Percentiles rank a stretch among this genome's conserved stretches.
These are phyloP conservation scores for Yamadazyma trypodendri DNA, from an alignment of 1,139 yeast species.

Conservation along the genomic window DNA sequence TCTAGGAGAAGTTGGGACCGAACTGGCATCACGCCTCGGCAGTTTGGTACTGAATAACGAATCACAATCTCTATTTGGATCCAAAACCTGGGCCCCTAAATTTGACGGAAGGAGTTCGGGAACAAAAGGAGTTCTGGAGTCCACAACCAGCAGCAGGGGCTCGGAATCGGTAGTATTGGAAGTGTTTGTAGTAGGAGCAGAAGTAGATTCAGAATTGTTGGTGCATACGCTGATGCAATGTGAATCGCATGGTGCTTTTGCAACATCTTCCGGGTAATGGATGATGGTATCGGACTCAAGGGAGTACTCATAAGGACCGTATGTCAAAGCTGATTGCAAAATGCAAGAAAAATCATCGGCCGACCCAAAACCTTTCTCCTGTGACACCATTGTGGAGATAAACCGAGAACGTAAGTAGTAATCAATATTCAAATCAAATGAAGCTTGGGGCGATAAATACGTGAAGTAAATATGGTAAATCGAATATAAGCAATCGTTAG, in stretches of 20 bases:
- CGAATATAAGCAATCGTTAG: constrained; percentile 53
- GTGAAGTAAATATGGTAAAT: constrained; percentile 67
- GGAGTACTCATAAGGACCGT: not conserved
- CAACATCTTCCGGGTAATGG: not conserved
- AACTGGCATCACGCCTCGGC: not conserved
- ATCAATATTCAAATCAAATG: constrained; percentile 70
- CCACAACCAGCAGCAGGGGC: no score
- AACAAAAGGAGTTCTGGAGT: no score
- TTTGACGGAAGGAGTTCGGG: not conserved
- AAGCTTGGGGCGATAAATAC: constrained; percentile 68
- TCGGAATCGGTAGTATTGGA: no score
- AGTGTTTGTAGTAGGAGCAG: not conserved
- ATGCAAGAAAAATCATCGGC: not conserved
- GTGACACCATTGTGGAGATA: constrained; percentile 38
- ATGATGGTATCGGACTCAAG: no score
- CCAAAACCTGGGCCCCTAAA: not conserved
- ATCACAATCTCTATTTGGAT: not conserved
- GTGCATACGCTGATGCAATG: not conserved
- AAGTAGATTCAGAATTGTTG: not conserved
- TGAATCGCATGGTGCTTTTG: not conserved
- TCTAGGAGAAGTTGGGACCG: constrained; percentile 9
- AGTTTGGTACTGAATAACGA: constrained; percentile 1
- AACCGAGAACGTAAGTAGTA: constrained; percentile 53
- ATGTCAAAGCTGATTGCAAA: not conserved
- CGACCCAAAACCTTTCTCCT: constrained; percentile 6